Evolutionary conservation across 306 rosid genomes (phyloP), one percentile per base, ranked within the genome.

Genomic region (Cucurbita moschata): DNA sequence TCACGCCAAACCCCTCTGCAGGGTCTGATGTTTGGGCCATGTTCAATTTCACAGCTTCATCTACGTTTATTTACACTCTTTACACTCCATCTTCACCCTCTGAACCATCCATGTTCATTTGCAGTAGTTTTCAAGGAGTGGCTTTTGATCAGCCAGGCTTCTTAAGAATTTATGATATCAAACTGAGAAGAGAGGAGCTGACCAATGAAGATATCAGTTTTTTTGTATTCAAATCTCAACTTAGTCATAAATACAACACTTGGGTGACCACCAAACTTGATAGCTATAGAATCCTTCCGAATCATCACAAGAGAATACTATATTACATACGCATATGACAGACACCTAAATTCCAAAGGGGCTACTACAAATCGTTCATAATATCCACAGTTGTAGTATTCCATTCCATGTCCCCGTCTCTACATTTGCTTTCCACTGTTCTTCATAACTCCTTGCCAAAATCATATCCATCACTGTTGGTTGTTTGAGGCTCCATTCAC

Each of bases 11-110:
- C 64, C 49, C 64, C 49, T 88, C 78, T 26, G 49, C 8, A 3
- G 92, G 86, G 35, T 84, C 72, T 15, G 80, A 63, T 8, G 66
- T 35, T n/a, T 79, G 49, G 47, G 80, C 58, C 35, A 70, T 8
- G 42, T 76, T 35, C 0, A 90, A 72, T 62, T 83, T 74, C 43
- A 60, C 19, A 58, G 96, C 93, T n/a, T 88, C 96, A 30, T 30
- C 77, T 2, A 30, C 6, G 7, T 78, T 13, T n/a, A 26, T 26
- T 26, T 26, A 26, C 2, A 23, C 1, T 23, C 26, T 23, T 23
- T 1, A 23, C 26, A 26, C 26, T 26, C 26, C 26, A 26, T 1
- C 26, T 26, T 26, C 26, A 26, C 23, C 0, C 23, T 21, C 23
- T 21, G 23, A 21, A 21, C 23, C 23, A 21, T 21, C 23, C 23